Conservation (phyloP, 805 yeast species). For the Citeromyces nyonsensis region DNA sequence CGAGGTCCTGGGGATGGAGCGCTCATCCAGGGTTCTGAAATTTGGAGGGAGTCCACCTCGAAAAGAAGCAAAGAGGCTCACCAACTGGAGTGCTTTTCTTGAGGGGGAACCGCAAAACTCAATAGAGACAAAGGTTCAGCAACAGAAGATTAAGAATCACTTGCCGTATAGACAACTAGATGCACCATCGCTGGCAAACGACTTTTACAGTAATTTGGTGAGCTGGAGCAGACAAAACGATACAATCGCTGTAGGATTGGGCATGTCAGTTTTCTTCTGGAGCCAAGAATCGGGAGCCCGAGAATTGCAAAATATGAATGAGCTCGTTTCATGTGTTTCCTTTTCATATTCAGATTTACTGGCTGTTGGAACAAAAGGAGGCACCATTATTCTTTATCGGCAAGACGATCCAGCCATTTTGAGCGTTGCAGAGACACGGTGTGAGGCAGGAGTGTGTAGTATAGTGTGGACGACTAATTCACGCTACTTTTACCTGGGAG, state of each 20-base stretch:
- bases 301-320: no score
- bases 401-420: conserved; percentile 12
- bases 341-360: conserved; percentile 32
- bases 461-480: conserved; percentile 40
- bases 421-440: conserved; percentile 9
- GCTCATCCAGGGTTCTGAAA: not conserved
- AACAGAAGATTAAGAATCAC: conserved; percentile 16
- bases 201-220: conserved; percentile 61
- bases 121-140: conserved; percentile 3
- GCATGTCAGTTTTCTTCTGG: conserved; percentile 48
- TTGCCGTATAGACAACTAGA: conserved; percentile 37
- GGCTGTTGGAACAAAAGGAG: conserved; percentile 42
- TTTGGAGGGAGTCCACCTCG: not conserved
- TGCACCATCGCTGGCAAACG: conserved; percentile 63
- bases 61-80: no score
- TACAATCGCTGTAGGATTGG: conserved; percentile 53
- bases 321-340: conserved; percentile 35
- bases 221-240: conserved; percentile 48
- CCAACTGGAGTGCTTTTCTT: no score
- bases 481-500: conserved; percentile 40
- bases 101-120: conserved; percentile 1
- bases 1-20: not conserved
- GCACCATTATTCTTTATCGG: conserved; percentile 30
- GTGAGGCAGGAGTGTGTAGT: conserved; percentile 33
- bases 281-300: conserved; percentile 14